Conservation (phyloP, 163 green algal species). For the Scenedesmus sp. region DNA sequence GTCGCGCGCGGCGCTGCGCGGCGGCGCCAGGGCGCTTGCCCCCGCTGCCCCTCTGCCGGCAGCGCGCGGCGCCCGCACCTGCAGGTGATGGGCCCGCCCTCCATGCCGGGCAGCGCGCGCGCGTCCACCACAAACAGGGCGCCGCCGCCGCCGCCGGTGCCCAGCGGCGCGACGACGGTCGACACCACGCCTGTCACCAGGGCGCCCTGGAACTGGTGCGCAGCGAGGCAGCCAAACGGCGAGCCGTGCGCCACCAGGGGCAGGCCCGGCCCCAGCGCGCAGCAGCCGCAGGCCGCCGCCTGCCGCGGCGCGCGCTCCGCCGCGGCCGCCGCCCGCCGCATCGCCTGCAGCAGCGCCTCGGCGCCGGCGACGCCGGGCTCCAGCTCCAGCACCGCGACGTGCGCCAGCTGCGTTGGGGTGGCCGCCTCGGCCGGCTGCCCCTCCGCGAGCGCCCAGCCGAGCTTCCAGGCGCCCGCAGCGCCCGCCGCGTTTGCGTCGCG, state of each 20-base stretch:
- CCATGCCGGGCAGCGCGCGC: constrained; percentile 31
- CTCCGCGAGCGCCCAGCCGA: constrained; percentile 34
- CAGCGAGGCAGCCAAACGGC: constrained; percentile 69
- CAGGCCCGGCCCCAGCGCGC: not conserved
- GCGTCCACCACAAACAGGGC: constrained; percentile 36
- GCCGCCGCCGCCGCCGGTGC: not conserved
- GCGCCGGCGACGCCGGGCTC: too few relatives aligned
- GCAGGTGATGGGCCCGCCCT: constrained; percentile 26
- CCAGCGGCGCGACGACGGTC: not conserved
- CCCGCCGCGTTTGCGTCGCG: not conserved
- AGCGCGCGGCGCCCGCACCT: not conserved
- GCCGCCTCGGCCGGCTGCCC: constrained; percentile 15
- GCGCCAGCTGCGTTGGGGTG: not conserved
- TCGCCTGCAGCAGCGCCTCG: constrained; percentile 17
- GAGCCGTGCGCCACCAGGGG: constrained; percentile 44
- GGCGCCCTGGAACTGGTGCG: constrained; percentile 63
- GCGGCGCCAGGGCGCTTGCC: not conserved
- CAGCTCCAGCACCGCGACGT: constrained; percentile 20
- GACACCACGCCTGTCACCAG: constrained; percentile 47
- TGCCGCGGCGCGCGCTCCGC: not conserved
- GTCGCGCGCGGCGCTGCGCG: not conserved
- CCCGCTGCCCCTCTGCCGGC: not conserved
- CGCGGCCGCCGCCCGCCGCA: constrained; percentile 5
- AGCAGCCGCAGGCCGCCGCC: not conserved
- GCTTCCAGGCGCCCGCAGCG: not conserved